Conservation (phyloP, 2,329 filamentous ascomycete genomes). For the Talaromyces pinophilus region DNA sequence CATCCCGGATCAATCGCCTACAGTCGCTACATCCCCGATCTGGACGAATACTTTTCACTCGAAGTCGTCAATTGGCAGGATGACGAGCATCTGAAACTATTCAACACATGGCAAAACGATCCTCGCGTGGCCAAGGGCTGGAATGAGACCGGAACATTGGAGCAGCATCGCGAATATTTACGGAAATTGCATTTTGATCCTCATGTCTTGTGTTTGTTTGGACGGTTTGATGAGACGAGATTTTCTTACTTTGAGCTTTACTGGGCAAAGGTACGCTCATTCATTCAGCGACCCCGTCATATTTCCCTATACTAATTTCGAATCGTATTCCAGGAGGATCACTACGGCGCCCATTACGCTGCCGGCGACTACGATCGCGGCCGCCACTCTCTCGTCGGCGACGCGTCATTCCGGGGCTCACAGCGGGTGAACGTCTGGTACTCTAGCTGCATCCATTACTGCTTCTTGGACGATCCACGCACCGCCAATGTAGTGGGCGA, state of each 20-base stretch:
- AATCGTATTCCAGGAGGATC: slow-evolving; percentile 53
- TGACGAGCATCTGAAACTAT: slow-evolving; percentile 22
- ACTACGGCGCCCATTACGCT: slow-evolving; percentile 60
- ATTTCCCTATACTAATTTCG: background rate
- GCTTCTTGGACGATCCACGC: slow-evolving; percentile 60
- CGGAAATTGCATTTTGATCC: slow-evolving; percentile 23
- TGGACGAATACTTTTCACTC: slow-evolving; percentile 24
- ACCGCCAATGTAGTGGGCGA: slow-evolving; percentile 61
- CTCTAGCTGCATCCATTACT: slow-evolving; percentile 60
- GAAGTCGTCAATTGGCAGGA: slow-evolving; percentile 21
- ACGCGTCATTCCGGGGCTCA: slow-evolving; percentile 53
- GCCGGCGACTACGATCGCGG: slow-evolving; percentile 60
- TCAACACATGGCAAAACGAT: slow-evolving; percentile 26
- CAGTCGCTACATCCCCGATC: slow-evolving; percentile 24
- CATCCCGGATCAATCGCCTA: slow-evolving; percentile 23
- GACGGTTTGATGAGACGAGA: slow-evolving; percentile 20
- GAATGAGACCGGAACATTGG: slow-evolving; percentile 25
- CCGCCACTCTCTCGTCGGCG: slow-evolving; percentile 50
- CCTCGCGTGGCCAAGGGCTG: slow-evolving; percentile 24
- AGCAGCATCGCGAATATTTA: slow-evolving; percentile 24
- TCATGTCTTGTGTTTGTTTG: slow-evolving; percentile 23
- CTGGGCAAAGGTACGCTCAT: slow-evolving; percentile 22
- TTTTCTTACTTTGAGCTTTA: slow-evolving; percentile 23
- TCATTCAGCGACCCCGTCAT: background rate
- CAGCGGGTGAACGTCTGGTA: slow-evolving; percentile 61